These are phyloP conservation scores for Beauveria sp. DNA, from an alignment of 2,329 filamentous ascomycete genomes.

Conservation along the genomic window DNA sequence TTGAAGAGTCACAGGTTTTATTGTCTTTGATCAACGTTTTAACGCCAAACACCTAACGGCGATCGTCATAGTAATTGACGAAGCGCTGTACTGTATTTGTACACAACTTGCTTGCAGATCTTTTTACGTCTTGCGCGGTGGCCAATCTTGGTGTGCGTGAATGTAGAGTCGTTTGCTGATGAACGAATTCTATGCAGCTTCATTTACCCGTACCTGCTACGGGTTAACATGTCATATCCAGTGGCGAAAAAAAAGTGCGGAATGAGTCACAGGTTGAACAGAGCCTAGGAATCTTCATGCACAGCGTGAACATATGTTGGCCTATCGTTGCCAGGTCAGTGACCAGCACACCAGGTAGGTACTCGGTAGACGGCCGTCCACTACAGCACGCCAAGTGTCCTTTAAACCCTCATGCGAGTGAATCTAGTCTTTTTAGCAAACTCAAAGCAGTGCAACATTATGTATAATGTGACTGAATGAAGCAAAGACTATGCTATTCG, in stretches of 20 bases:
- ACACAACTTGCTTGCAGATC: neutral
- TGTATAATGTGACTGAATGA: neutral
- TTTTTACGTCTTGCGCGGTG: neutral
- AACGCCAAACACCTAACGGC: neutral
- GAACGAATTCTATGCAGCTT: neutral
- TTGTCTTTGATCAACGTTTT: neutral
- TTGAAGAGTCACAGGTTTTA: neutral
- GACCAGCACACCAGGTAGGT: neutral
- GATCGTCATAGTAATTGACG: neutral
- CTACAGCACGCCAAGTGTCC: neutral
- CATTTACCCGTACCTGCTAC: neutral
- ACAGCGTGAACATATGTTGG: neutral
- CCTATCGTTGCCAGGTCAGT: neutral
- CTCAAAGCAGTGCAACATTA: neutral
- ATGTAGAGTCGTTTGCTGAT: neutral
- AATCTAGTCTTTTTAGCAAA: neutral
- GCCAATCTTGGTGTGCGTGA: neutral
- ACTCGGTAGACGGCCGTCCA: no score
- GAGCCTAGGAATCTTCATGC: neutral
- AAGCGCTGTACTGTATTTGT: neutral
- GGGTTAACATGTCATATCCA: neutral
- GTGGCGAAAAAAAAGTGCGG: neutral
- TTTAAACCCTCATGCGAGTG: neutral
- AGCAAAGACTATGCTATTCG: no score
- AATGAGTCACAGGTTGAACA: neutral